phyloP scores from a whole-genome alignment of 1,139 yeast species.

The Candida tropicalis region DNA sequence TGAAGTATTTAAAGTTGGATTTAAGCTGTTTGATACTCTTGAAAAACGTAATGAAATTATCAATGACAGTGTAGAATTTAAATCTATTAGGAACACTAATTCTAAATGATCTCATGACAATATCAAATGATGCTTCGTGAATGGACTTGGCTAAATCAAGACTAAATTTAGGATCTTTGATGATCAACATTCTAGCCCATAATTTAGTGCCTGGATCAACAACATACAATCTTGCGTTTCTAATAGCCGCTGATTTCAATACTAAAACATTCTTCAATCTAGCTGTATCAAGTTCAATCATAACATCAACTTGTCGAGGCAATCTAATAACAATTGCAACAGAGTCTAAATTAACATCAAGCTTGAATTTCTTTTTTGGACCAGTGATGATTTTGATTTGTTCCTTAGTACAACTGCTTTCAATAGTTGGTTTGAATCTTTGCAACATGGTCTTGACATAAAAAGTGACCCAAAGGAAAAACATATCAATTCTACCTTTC shows the following conservation, averaged over 20 bases:
- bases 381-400: slow-evolving; percentile 29
- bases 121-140: slow-evolving; percentile 22
- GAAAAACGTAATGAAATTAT: slow-evolving; percentile 60
- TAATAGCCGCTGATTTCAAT: slow-evolving; percentile 32
- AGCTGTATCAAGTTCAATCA: slow-evolving; percentile 52
- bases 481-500: slow-evolving; percentile 46
- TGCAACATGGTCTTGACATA: slow-evolving; percentile 42
- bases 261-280: slow-evolving; percentile 30
- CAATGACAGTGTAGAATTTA: slow-evolving; percentile 65
- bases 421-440: slow-evolving; percentile 38
- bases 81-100: slow-evolving; percentile 61
- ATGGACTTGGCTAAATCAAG: slow-evolving; percentile 25
- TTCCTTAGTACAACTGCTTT: slow-evolving; percentile 30
- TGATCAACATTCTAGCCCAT: slow-evolving; percentile 45
- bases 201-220: slow-evolving; percentile 55
- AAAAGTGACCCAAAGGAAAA: slow-evolving; percentile 46
- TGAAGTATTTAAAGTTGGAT: slow-evolving; percentile 49
- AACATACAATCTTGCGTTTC: slow-evolving; percentile 51
- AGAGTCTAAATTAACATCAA: slow-evolving; percentile 42
- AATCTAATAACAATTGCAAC: slow-evolving; percentile 48
- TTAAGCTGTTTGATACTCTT: slow-evolving; percentile 61
- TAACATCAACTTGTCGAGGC: slow-evolving; percentile 53
- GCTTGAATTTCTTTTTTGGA: slow-evolving; percentile 24
- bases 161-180: slow-evolving; percentile 39
- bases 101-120: slow-evolving; percentile 32